phyloP scores from a whole-genome alignment of 345 rosid genomes.

The Draba incana region DNA sequence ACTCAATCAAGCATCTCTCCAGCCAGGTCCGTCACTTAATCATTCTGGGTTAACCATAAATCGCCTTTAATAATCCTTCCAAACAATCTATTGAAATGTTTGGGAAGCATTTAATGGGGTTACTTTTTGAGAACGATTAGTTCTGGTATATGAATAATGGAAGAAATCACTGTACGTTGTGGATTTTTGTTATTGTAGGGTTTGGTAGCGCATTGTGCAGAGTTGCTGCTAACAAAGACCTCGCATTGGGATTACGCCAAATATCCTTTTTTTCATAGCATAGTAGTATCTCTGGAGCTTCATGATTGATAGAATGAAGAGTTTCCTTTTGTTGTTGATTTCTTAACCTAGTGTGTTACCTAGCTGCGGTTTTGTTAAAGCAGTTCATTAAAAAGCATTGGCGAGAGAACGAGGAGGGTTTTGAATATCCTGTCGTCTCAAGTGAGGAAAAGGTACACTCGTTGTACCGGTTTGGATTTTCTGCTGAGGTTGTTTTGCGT shows the following conservation, averaged over 20 bases:
- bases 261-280: slow-evolving; percentile 64
- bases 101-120: slow-evolving; percentile 13
- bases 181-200: slow-evolving; percentile 50
- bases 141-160: neutral
- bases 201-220: slow-evolving; percentile 81
- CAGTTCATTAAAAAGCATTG: slow-evolving; percentile 89
- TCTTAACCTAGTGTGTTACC: slow-evolving; percentile 63
- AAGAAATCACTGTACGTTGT: neutral
- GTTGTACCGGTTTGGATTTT: slow-evolving; percentile 13
- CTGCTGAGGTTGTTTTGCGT: neutral
- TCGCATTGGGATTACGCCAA: slow-evolving; percentile 81
- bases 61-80: neutral
- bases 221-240: slow-evolving; percentile 76
- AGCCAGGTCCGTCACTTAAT: slow-evolving; percentile 59
- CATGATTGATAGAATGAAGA: slow-evolving; percentile 10
- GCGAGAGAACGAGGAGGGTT: slow-evolving; percentile 82
- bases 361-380: slow-evolving; percentile 93
- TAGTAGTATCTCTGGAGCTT: slow-evolving; percentile 8
- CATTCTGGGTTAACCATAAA: neutral
- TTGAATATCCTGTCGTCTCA: slow-evolving; percentile 75
- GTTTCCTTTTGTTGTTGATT: slow-evolving; percentile 22
- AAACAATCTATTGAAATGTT: neutral
- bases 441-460: slow-evolving; percentile 70
- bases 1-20: slow-evolving; percentile 81
- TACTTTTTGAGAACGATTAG: slow-evolving; percentile 9